These are phyloP conservation scores for Dicorynia guianensis DNA, from an alignment of 306 rosid species.

Conservation along the genomic window DNA sequence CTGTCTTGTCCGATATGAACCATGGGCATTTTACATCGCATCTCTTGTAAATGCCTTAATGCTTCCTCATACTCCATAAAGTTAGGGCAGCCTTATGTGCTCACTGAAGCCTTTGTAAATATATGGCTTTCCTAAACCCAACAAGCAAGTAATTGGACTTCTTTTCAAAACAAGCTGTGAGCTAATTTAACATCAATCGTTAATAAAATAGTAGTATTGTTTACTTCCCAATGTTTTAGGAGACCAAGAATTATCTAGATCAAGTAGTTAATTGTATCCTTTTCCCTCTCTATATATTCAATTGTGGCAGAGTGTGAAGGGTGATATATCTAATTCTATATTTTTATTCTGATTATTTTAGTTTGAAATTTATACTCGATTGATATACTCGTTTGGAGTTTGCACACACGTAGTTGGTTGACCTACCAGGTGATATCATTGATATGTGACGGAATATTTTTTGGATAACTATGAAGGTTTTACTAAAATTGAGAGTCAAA, in stretches of 20 bases:
- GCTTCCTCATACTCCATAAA: slow-evolving; percentile 11
- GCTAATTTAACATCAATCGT: slow-evolving; percentile 12
- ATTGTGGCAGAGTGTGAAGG: neutral
- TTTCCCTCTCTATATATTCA: no score
- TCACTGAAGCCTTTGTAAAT: slow-evolving; percentile 14
- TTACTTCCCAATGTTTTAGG: neutral
- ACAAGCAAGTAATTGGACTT: slow-evolving; percentile 13
- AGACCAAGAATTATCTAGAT: neutral
- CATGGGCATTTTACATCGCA: neutral
- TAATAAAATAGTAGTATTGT: neutral
- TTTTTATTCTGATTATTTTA: no score
- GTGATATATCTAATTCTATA: neutral
- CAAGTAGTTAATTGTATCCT: neutral
- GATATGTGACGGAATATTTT: slow-evolving; percentile 30
- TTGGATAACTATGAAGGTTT: slow-evolving; percentile 15
- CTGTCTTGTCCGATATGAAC: slow-evolving; percentile 18
- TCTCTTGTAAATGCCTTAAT: slow-evolving; percentile 28
- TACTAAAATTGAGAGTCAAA: slow-evolving; percentile 20
- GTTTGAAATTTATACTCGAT: neutral
- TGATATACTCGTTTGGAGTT: slow-evolving; percentile 23
- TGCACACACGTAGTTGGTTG: neutral
- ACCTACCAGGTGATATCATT: slow-evolving; percentile 21
- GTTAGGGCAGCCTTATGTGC: slow-evolving; percentile 8
- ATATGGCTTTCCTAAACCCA: slow-evolving; percentile 9
- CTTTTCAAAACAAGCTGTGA: neutral